These are phyloP conservation scores for Peribolospora baueri DNA, from an alignment of 768 basidiomycete genomes.

Conservation along the genomic window DNA sequence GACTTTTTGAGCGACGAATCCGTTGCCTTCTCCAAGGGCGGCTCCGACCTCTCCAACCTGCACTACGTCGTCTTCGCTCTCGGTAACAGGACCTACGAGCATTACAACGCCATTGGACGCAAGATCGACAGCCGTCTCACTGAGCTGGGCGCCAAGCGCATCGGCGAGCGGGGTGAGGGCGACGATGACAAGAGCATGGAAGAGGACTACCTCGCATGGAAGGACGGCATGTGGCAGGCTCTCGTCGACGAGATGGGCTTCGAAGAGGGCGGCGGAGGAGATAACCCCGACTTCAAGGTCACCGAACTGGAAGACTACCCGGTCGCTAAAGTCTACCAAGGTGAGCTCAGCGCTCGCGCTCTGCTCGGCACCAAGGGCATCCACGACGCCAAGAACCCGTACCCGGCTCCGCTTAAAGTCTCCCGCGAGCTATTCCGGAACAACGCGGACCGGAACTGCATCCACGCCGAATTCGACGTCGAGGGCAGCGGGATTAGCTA, in stretches of 20 bases:
- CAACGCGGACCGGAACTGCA: conserved; percentile 61
- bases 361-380: conserved; percentile 82
- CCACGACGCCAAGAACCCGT: conserved; percentile 95
- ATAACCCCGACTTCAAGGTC: conserved; percentile 73
- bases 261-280: conserved; percentile 89
- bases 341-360: conserved; percentile 86
- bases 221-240: conserved; percentile 86
- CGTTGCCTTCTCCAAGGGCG: conserved; percentile 64
- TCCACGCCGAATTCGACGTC: conserved; percentile 78
- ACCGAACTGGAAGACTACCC: conserved; percentile 45
- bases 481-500: conserved; percentile 94
- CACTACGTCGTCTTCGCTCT: conserved; percentile 89
- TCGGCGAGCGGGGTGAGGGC: conserved; percentile 79
- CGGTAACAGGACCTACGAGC: conserved; percentile 52
- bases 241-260: conserved; percentile 62
- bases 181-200: conserved; percentile 99
- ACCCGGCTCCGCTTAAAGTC: conserved; percentile 50
- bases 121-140: conserved; percentile 47
- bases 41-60: conserved; percentile 49
- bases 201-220: conserved; percentile 98
- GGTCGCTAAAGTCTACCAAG: conserved; percentile 77
- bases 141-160: conserved; percentile 57
- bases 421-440: conserved; percentile 62
- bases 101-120: conserved; percentile 75
- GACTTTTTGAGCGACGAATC: conserved; percentile 69